Evolutionary conservation across 2,329 filamentous ascomycete genomes (phyloP), one percentile per base, ranked within the genome.

Genomic region (Huntiella bhutanensis): DNA sequence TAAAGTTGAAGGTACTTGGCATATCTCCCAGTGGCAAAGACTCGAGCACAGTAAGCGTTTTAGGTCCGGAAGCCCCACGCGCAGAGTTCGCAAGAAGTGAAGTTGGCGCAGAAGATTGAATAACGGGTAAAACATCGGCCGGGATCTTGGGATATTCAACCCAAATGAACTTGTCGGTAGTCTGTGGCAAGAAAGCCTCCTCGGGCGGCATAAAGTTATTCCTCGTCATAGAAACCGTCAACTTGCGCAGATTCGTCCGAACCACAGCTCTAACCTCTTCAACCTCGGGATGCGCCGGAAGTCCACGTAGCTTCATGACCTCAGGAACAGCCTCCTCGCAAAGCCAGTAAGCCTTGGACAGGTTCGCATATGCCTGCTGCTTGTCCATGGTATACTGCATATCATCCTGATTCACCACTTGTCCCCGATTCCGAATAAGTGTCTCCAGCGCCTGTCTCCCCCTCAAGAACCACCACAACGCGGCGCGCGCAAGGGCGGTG

Each of bases 281-380:
- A 8, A 71, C 58, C 50, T 75, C 69, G n/a, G 59, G 55, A 41
- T 67, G 64, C 2, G 61, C 57, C 0, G 61, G 55, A 38, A 62
- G 60, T 6, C 59, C 64, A 40, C 64, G 68, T 16, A 60, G 59
- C 28, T 62, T 60, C 5, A 64, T 57, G 3, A 72, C 59, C 48
- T 74, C 69, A 1, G 69, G 67, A 5, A 75, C 60, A 1, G 68
- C 62, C 43, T 71, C 62, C 43, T 73, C 68, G 17, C 63, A 69
- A n/a, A 94, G 74, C 86, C 87, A 95, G 59, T 83, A 80, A 0
- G 78, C 71, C 59, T 94, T 95, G 17, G 83, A 79, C 43, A 95
- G 66, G 59, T 94, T 84, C 1, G 88, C 72, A 55, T 92, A 86
- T 1, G 84, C 80, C 60, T 94, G 87, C 49, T 82, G 77, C 53